Evolutionary conservation across 1,284 basidiomycete species (phyloP), one percentile per base, ranked within the genome.

Genomic region (Phellinidium pouzarii): DNA sequence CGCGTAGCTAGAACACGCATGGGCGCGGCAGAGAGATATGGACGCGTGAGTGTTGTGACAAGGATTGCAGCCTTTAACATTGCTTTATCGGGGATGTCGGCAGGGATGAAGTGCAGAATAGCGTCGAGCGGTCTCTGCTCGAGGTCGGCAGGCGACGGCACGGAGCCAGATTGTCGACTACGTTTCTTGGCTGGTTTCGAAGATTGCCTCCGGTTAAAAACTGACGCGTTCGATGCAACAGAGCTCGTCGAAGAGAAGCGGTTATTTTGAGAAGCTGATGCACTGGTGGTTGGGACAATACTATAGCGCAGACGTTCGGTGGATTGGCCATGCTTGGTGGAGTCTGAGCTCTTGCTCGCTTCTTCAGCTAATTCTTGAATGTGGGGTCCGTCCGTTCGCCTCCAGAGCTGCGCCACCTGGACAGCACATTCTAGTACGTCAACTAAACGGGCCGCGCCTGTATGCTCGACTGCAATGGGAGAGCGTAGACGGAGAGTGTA

Each of bases 341-440:
- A 38, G 34, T 42, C 37, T 4, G 44, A 23, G 22, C 51, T 45
- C 17, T 43, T 31, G 37, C 44, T 52, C 12, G 45, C 22, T 41
- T 56, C 60, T 50, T 73, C 71, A 8, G 53, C 49, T 19, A 72
- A 58, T 44, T 70, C 66, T 40, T 62, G 56, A 7, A 67, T 59
- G 37, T 67, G 67, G 3, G 59, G 59, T n/a, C 65, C 67, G 19
- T 67, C 66, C 27, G 62, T 53, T 40, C 65, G 65, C 2, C 74
- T 68, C 78, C 77, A 81, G 0, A 68, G 45, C 17, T 68, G 65
- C 0, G 73, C 75, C 9, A 80, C 70, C 25, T 71, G 72, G 54
- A 78, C 74, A 0, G 78, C 79, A 61, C 76, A 75, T 44, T 79
- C 76, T 19, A 80, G 66, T 2, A 77, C 62, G 49, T 66, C 64